Base-by-base conservation (phyloP, 371 early-diverging fungal species). In the Coelomomyces lativittatus region DNA sequence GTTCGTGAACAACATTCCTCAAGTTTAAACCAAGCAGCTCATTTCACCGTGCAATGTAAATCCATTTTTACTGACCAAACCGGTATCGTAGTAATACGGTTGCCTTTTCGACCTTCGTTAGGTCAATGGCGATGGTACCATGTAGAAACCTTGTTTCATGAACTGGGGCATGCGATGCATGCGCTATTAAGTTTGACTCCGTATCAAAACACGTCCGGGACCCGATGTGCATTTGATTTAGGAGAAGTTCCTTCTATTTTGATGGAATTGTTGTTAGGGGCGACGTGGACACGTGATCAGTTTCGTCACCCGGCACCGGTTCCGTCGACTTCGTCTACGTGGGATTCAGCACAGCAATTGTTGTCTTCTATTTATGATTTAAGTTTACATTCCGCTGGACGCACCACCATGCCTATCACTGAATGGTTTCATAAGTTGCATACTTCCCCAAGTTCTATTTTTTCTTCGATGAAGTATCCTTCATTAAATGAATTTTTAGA, bases 131-230 rank as follows among this genome's bases (percentile, higher is more conserved):
- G n/a, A n/a, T 56, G 73, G 51, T 59, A 60, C 46, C 90, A 92
- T 47, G 80, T 91, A 25, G 90, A 90, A 53, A 93, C 93, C 0
- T 56, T 95, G n/a, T 91, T 91, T 62, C 97, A 96, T 62, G 97
- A 96, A 54, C 86, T 93, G 87, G 97, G 97, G 2, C 97, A 96
- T 53, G 97, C 92, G 2, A 84, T 93, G 81, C 95, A 95, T 58
- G 89, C 91, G 11, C 88, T 91, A 85, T 68, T 92, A 2, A 91
- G 88, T 14, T 78, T 82, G 23, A 91, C 91, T 11, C 84, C 85
- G 39, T 92, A 80, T 56, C 97, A 96, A 56, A 90, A 91, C 55
- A 86, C 92, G 3, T 74, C 88, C 2, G 91, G 85, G 30, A 93
- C 97, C 3, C 78, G 97, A 24, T 89, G 90, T 55, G 75, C 84